Conservation (phyloP, 306 rosid genomes). For the Casuarina equisetifolia region DNA sequence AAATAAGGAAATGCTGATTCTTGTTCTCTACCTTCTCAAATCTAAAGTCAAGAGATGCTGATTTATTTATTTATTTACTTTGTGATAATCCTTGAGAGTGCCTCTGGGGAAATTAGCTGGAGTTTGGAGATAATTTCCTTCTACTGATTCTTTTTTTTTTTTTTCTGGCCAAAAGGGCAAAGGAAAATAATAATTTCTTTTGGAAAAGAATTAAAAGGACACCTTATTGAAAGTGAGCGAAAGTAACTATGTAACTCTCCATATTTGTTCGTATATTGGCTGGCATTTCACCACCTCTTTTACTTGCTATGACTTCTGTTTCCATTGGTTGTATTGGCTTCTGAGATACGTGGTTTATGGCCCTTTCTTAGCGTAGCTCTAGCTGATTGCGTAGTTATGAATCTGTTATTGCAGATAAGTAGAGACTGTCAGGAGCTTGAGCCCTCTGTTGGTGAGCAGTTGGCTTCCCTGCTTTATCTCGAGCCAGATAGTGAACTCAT, state of each 20-base stretch:
- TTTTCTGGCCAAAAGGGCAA: background rate
- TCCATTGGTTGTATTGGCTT: background rate
- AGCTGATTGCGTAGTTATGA: slow-evolving; percentile 16
- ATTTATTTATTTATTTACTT: background rate
- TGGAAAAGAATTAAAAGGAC: background rate
- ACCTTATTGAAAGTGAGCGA: background rate
- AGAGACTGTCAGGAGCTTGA: slow-evolving; percentile 99
- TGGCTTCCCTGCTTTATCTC: slow-evolving; percentile 92
- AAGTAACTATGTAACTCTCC: background rate
- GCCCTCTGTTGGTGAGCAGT: slow-evolving; percentile 88
- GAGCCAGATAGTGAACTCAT: slow-evolving; percentile 99
- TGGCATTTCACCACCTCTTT: background rate
- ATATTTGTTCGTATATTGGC: background rate
- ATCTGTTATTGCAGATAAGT: slow-evolving; percentile 75
- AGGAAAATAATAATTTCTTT: background rate
- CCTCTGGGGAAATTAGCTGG: background rate
- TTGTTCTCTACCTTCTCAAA: background rate
- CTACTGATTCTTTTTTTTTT: background rate
- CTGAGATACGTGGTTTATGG: slow-evolving; percentile 15
- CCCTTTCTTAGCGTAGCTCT: slow-evolving; percentile 3
- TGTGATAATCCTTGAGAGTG: background rate
- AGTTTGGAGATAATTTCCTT: background rate
- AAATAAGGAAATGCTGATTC: background rate
- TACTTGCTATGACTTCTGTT: background rate
- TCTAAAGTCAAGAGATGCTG: background rate